phyloP scores from a whole-genome alignment of 225 moss, liverwort and hornwort species.

The Lunularia cruciata region DNA sequence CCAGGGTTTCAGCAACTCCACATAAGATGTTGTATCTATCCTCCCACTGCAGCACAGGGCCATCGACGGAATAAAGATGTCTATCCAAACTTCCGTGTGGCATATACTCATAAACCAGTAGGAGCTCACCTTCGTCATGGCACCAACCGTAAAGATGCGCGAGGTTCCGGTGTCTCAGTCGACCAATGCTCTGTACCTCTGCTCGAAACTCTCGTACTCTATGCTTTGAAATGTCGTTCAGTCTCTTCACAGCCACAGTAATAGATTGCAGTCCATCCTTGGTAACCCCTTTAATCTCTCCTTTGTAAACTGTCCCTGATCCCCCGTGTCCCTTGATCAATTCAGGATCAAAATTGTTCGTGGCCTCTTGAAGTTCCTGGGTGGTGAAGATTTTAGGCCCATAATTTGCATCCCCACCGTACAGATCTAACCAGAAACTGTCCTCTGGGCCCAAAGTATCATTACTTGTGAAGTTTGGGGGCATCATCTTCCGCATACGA shows the following conservation, averaged over 20 bases:
- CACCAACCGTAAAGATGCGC: slow-evolving; percentile 66
- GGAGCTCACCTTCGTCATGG: slow-evolving; percentile 41
- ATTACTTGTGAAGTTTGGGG: neutral
- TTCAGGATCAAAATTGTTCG: slow-evolving; percentile 53
- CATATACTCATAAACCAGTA: slow-evolving; percentile 74
- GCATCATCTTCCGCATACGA: neutral
- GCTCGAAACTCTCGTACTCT: slow-evolving; percentile 53
- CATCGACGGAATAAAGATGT: neutral
- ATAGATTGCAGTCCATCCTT: slow-evolving; percentile 25
- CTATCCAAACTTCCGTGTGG: slow-evolving; percentile 48
- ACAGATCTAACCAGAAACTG: neutral
- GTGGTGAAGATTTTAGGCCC: slow-evolving; percentile 40
- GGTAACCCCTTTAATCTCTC: slow-evolving; percentile 42
- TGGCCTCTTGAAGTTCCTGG: slow-evolving; percentile 56
- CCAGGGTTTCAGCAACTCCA: slow-evolving; percentile 58
- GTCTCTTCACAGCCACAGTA: slow-evolving; percentile 61
- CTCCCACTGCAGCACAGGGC: slow-evolving; percentile 28
- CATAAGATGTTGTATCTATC: slow-evolving; percentile 57
- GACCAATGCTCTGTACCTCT: slow-evolving; percentile 62
- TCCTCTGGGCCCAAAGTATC: neutral
- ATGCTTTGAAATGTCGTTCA: slow-evolving; percentile 48
- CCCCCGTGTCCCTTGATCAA: slow-evolving; percentile 39
- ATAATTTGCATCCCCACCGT: slow-evolving; percentile 17
- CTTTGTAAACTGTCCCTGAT: slow-evolving; percentile 55
- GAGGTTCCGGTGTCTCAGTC: slow-evolving; percentile 60